phyloP scores from a whole-genome alignment of 1,139 yeast genomes.

The Yamadazyma dushanensis region DNA sequence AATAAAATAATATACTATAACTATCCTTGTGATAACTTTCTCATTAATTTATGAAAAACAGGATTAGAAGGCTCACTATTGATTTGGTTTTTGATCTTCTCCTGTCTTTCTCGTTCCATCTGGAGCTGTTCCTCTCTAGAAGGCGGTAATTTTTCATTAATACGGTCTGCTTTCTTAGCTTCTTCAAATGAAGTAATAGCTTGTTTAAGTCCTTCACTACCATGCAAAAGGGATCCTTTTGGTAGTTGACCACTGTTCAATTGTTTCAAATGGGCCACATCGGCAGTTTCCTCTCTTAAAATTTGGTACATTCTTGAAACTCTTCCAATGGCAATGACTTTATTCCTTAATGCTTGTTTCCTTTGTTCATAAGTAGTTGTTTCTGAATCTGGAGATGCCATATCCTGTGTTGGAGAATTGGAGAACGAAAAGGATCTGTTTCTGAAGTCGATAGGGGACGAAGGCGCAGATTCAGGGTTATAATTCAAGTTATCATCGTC shows the following conservation, averaged over 20 bases:
- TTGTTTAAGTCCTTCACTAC: constrained; percentile 73
- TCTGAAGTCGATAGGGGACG: constrained; percentile 16
- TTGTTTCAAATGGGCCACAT: constrained; percentile 75
- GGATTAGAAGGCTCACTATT: constrained; percentile 40
- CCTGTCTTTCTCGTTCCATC: constrained; percentile 46
- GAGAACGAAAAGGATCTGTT: constrained; percentile 7
- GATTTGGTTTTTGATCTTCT: constrained; percentile 42
- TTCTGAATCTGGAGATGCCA: constrained; percentile 6
- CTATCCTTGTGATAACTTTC: constrained; percentile 35
- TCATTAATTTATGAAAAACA: constrained; percentile 42
- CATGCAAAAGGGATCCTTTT: constrained; percentile 82
- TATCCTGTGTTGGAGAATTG: constrained; percentile 12
- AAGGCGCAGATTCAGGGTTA: constrained; percentile 14
- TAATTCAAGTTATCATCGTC: constrained; percentile 29
- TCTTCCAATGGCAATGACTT: constrained; percentile 91
- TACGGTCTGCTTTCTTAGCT: constrained; percentile 77
- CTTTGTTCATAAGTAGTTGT: constrained; percentile 40
- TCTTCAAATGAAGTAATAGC: constrained; percentile 79
- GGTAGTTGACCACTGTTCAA: constrained; percentile 71
- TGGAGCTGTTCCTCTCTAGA: constrained; percentile 54
- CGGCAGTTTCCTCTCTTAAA: constrained; percentile 85
- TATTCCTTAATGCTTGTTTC: constrained; percentile 72
- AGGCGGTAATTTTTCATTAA: constrained; percentile 93
- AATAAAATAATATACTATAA: background rate
- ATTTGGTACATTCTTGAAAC: constrained; percentile 92